Evolutionary conservation across 495 filamentous ascomycete genomes (phyloP), one percentile per base, ranked within the genome.

Genomic region (Penicillium riverlandense): DNA sequence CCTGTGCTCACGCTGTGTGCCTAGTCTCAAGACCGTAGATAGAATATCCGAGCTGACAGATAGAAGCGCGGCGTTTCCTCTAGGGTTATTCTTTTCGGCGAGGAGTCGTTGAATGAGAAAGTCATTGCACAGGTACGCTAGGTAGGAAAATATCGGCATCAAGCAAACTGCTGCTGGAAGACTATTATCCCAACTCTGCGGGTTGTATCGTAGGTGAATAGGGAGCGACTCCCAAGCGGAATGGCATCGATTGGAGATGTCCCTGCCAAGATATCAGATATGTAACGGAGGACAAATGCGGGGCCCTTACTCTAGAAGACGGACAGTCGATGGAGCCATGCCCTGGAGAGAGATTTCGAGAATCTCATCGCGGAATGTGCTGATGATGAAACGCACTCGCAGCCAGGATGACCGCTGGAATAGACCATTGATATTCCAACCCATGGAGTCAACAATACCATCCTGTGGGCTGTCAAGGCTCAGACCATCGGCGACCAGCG

Each of bases 341-440:
- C 52, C 45, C 4, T 53, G 57, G 10, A 81, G 44, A 14, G 78
- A 74, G 14, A 81, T 60, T 38, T 79, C 71, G 1, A 84, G 61
- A 22, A 84, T 74, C 38, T 82, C 76, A 38, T 83, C 80, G 0
- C 72, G 63, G 5, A 82, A 65, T 1, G 59, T 53, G 6, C 66
- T 60, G 12, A 79, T 56, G 10, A 73, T 55, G 11, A 70, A 66
- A 27, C 76, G 71, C 0, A 74, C 61, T 15, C 80, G 64, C 27
- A 60, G 43, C 71, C 59, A 62, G 41, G 66, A 32, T 56, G 72
- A 30, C 45, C 61, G 29, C 48, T 55, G 47, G 57, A 53, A 37
- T 59, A 55, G 13, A 14, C 40, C 61, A n/a, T 63, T 55, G 0
- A 55, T 60, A 47, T 70, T 77, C 79, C 80, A 83, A 3, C 75